Evolutionary conservation across 1,139 yeast genomes (phyloP).

Genomic region (Groenewaldozyma sp.): DNA sequence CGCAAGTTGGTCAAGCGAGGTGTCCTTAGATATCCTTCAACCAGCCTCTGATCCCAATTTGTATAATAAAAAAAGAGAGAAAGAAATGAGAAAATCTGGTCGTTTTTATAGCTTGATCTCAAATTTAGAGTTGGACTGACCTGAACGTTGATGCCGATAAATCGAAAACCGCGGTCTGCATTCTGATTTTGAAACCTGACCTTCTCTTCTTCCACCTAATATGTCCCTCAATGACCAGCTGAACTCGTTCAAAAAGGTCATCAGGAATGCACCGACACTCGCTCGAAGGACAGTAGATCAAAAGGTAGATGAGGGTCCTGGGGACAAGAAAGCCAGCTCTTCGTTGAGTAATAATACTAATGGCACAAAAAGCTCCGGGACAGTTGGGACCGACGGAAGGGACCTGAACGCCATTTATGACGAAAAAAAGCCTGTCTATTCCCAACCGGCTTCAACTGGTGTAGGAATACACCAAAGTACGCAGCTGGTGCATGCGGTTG

Average conservation of each 20-base stretch:
- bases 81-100: neutral
- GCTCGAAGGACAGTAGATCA: slow-evolving; percentile 13
- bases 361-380: slow-evolving; percentile 5
- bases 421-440: slow-evolving; percentile 26
- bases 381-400: slow-evolving; percentile 3
- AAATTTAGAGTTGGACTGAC: neutral
- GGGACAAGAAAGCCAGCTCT: slow-evolving; percentile 13
- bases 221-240: slow-evolving; percentile 37
- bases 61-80: neutral
- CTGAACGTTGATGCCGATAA: neutral
- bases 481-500: slow-evolving; percentile 79
- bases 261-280: slow-evolving; percentile 47
- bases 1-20: no score
- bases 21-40: no score
- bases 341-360: slow-evolving; percentile 13
- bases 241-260: slow-evolving; percentile 51
- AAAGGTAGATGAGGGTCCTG: slow-evolving; percentile 22
- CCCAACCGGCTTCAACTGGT: slow-evolving; percentile 31
- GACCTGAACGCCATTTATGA: slow-evolving; percentile 16
- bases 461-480: slow-evolving; percentile 60
- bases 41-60: no score
- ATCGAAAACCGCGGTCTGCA: neutral
- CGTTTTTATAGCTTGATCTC: neutral
- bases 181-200: no score
- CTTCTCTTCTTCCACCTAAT: neutral